A percentile compares a stretch with the other conserved stretches of the same genome.
phyloP scores from a whole-genome alignment of 2,329 filamentous ascomycete genomes.

The Chaetoscypha palmicola region DNA sequence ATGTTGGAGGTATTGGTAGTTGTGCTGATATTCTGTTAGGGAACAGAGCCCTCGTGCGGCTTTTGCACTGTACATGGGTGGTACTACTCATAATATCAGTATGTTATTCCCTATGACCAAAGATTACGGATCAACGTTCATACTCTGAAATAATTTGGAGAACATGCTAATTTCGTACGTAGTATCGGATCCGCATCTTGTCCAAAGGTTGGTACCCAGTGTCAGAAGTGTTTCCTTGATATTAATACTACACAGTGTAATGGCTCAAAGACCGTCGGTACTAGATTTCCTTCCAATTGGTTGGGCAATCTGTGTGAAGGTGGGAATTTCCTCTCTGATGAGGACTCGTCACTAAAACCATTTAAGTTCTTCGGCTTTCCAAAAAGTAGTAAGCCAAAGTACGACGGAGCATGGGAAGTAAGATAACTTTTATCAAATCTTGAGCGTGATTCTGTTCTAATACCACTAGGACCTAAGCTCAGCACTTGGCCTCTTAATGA shows the following conservation, averaged over 20 bases:
- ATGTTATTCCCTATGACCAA: no score
- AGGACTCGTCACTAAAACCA: not conserved
- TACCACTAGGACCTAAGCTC: conserved; percentile 30
- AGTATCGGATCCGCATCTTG: conserved; percentile 23
- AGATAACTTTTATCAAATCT: no score
- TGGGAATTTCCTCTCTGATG: conserved; percentile 2
- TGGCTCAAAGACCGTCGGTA: conserved; percentile 23
- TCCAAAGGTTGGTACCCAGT: conserved; percentile 16
- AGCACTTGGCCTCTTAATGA: conserved; percentile 35
- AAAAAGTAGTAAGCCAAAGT: conserved; percentile 18
- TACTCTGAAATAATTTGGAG: no score
- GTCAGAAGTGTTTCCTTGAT: not conserved
- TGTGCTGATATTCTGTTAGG: conserved; percentile 14
- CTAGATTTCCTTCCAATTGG: conserved; percentile 18
- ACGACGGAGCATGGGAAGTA: conserved; percentile 24
- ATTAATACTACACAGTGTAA: conserved; percentile 16
- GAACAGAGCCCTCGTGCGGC: conserved; percentile 24
- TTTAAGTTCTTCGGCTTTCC: conserved; percentile 28
- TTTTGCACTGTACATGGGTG: conserved; percentile 25
- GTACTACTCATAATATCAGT: conserved; percentile 25
- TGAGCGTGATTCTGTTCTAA: conserved; percentile 35
- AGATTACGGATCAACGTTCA: no score
- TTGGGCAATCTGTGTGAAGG: conserved; percentile 18
- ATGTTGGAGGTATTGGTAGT: no score
- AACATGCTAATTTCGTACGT: no score